Percentiles rank a stretch among this genome's conserved stretches.
Evolutionary conservation across 495 filamentous ascomycete species (phyloP).

Genomic region (Evernia prunastri): DNA sequence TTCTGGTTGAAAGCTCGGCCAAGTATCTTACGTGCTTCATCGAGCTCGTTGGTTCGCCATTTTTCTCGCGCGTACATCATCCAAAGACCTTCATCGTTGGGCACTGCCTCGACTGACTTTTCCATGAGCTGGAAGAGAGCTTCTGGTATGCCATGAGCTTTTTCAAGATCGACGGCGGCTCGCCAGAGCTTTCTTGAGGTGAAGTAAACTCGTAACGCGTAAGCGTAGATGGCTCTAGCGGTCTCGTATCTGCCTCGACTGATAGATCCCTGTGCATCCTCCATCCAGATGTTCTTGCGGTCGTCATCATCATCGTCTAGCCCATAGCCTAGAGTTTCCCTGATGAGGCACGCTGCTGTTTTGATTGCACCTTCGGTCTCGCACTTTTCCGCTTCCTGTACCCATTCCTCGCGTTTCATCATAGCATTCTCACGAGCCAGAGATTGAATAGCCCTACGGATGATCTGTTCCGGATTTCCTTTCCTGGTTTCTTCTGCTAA

Average conservation of each 20-base stretch:
- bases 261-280: slow-evolving; percentile 78
- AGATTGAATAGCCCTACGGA: slow-evolving; percentile 90
- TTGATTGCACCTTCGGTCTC: slow-evolving; percentile 81
- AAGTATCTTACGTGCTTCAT: slow-evolving; percentile 77
- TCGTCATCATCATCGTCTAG: slow-evolving; percentile 97
- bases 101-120: slow-evolving; percentile 85
- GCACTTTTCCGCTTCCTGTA: slow-evolving; percentile 87
- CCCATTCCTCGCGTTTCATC: slow-evolving; percentile 96
- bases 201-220: slow-evolving; percentile 79
- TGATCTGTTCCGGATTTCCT: slow-evolving; percentile 70
- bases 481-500: slow-evolving; percentile 86
- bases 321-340: slow-evolving; percentile 86
- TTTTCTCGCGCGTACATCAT: slow-evolving; percentile 93
- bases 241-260: slow-evolving; percentile 76
- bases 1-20: slow-evolving; percentile 87
- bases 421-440: slow-evolving; percentile 88
- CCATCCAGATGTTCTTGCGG: slow-evolving; percentile 89
- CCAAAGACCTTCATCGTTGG: slow-evolving; percentile 88
- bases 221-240: slow-evolving; percentile 86
- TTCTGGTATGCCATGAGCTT: slow-evolving; percentile 81
- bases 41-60: slow-evolving; percentile 72
- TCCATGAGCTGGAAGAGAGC: slow-evolving; percentile 77
- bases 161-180: slow-evolving; percentile 84
- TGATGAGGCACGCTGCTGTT: slow-evolving; percentile 81
- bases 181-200: slow-evolving; percentile 79